These are phyloP conservation scores for Chrysoporthe deuterocubensis DNA, from an alignment of 2,329 filamentous ascomycete species.

Conservation along the genomic window DNA sequence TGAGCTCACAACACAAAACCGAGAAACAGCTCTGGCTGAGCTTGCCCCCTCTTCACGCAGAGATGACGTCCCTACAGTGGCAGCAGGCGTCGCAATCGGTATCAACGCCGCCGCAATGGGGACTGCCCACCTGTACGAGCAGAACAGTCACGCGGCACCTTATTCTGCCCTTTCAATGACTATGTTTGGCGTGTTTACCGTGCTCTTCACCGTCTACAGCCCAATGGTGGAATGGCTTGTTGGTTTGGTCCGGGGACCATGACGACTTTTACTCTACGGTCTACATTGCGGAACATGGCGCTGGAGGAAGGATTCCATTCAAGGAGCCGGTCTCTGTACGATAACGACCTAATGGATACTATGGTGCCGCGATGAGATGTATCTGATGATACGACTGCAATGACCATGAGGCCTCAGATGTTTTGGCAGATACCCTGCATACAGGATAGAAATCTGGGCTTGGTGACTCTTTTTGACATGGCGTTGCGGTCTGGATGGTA, in stretches of 20 bases:
- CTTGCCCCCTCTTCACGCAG: too few relatives aligned
- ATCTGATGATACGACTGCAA: neutral
- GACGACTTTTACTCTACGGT: conserved; percentile 17
- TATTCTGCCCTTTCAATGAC: conserved; percentile 63
- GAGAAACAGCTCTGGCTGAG: neutral
- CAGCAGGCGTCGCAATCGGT: conserved; percentile 56
- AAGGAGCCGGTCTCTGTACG: neutral
- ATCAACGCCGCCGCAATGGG: conserved; percentile 66
- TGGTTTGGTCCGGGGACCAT: conserved; percentile 34
- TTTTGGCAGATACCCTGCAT: conserved; percentile 18
- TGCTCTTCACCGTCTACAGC: conserved; percentile 55
- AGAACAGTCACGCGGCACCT: conserved; percentile 54
- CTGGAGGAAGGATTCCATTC: neutral
- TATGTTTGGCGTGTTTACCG: conserved; percentile 59
- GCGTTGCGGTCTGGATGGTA: neutral
- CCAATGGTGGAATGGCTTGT: conserved; percentile 48
- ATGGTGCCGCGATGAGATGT: neutral
- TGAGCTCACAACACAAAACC: neutral
- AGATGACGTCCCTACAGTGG: conserved; percentile 45
- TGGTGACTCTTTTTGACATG: neutral
- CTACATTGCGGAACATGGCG: neutral
- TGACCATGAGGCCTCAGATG: neutral
- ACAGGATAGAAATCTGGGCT: conserved; percentile 12
- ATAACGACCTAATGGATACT: neutral
- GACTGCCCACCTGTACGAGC: conserved; percentile 60